Percentiles rank a stretch among this genome's conserved stretches.
phyloP scores from a whole-genome alignment of 768 basidiomycete genomes.

The Tricholoma matsutake region DNA sequence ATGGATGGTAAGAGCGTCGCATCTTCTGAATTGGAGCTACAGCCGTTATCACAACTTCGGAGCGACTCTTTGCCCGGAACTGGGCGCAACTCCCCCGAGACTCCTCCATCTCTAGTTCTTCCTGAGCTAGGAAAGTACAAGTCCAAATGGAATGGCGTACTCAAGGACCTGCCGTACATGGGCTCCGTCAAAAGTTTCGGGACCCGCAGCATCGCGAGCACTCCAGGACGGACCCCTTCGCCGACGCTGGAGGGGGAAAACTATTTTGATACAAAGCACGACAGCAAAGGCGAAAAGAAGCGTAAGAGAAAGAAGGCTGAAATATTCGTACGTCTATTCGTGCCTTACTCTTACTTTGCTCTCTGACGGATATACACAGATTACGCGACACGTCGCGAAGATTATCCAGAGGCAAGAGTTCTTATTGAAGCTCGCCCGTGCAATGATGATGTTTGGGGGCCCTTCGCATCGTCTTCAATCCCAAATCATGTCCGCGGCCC shows the following conservation, averaged over 20 bases:
- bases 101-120: conserved; percentile 7
- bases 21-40: not conserved
- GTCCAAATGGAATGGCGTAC: conserved; percentile 6
- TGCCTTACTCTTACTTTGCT: not conserved
- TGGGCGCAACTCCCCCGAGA: not conserved
- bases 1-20: conserved; percentile 6
- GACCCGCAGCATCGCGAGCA: conserved; percentile 16
- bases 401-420: conserved; percentile 82
- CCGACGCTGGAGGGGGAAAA: conserved; percentile 24
- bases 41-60: not conserved
- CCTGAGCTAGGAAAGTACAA: conserved; percentile 6
- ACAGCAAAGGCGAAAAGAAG: conserved; percentile 40
- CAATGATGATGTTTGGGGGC: conserved; percentile 89
- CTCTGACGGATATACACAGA: conserved; percentile 38
- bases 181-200: conserved; percentile 15
- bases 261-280: conserved; percentile 14
- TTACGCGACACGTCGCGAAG: conserved; percentile 80
- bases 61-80: not conserved
- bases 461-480: conserved; percentile 83
- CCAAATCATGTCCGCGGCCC: conserved; percentile 76
- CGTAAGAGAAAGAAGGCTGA: conserved; percentile 69
- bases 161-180: conserved; percentile 30
- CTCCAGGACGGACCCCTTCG: conserved; percentile 26
- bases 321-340: conserved; percentile 51
- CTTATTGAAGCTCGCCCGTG: conserved; percentile 76